Evolutionary conservation across 352 stramenopile genomes (phyloP).

Genomic region (Phytophthora sp.): DNA sequence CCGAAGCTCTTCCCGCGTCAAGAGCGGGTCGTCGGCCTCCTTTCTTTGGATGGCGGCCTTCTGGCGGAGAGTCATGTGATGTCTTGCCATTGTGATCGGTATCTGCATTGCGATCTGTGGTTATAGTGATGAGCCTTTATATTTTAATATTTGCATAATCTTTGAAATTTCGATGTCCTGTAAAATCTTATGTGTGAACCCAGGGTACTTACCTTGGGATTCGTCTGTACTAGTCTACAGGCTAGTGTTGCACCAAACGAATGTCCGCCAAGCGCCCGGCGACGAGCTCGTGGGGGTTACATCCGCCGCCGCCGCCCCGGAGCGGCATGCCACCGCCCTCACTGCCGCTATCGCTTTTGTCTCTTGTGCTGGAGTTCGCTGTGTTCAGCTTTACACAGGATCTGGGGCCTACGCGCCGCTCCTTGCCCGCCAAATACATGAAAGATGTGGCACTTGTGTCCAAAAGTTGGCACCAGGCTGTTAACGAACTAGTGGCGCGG

Average conservation of each 20-base stretch:
- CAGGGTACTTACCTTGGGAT: too few species aligned
- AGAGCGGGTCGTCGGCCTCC: too few species aligned
- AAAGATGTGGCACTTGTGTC: slow-evolving; percentile 40
- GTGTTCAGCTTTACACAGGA: slow-evolving; percentile 28
- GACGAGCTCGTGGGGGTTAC: not conserved
- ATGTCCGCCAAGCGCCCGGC: slow-evolving; percentile 21
- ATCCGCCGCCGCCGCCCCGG: not conserved
- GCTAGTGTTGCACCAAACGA: not conserved
- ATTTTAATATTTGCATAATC: too few species aligned
- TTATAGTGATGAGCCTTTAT: too few species aligned
- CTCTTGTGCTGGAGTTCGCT: slow-evolving; percentile 40
- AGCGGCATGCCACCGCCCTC: slow-evolving; percentile 18
- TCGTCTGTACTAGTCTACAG: not conserved
- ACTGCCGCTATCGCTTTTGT: slow-evolving; percentile 44
- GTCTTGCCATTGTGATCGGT: too few species aligned
- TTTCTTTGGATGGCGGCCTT: too few species aligned
- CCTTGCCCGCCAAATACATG: slow-evolving; percentile 17
- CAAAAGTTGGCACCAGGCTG: slow-evolving; percentile 37
- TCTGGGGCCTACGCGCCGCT: slow-evolving; percentile 7
- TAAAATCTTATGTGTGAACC: too few species aligned
- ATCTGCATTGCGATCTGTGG: too few species aligned
- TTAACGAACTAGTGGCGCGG: slow-evolving; percentile 41
- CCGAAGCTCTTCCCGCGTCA: too few species aligned
- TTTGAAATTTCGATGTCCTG: too few species aligned
- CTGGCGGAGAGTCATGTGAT: too few species aligned